Evolutionary conservation across 352 stramenopile species (phyloP), one percentile per base, ranked within the genome.

Genomic region (Phytopythium chamaehyphon): DNA sequence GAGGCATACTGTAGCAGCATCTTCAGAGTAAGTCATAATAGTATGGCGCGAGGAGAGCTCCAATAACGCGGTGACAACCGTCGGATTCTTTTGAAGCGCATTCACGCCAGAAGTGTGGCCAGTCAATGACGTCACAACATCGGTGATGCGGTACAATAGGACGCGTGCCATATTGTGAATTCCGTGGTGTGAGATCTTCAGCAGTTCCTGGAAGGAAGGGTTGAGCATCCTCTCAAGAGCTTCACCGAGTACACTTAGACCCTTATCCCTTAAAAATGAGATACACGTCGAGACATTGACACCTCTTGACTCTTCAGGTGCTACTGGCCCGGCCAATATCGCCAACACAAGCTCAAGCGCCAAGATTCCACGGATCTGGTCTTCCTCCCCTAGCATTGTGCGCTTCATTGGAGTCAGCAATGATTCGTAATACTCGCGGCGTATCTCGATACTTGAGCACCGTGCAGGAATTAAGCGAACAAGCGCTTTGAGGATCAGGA

Each of bases 401-500:
- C 84, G 69, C 28, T 71, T 71, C 26, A 94, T 61, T 22, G 82
- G 82, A 36, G 68, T 51, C 37, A 93, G n/a, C 4, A 90, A 51
- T 14, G 67, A 67, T 36, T 90, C 71, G 28, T 84, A 91, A 19
- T 73, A 78, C 16, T 82, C 69, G 0, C 39, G 53, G 40, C 76
- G 71, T 23, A 94, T 76, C 48, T 79, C 66, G 7, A 92, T 58
- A 16, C 70, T 50, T 0, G 66, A 53, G 60, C 77, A 86, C 52
- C 79, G 62, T 3, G 67, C 71, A 22, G 76, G 76, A 22, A 93
- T 51, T 10, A 94, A 61, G 31, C 71, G 65, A 26, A 77, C 66
- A 15, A 94, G 62, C 9, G 84, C 81, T 46, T 86, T 88, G 1
- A 93, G 51, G 14, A 92, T 87, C 33, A 94, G 61, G 18, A 91